Conservation (phyloP, 2,329 filamentous ascomycete genomes). For the Monilinia aucupariae region DNA sequence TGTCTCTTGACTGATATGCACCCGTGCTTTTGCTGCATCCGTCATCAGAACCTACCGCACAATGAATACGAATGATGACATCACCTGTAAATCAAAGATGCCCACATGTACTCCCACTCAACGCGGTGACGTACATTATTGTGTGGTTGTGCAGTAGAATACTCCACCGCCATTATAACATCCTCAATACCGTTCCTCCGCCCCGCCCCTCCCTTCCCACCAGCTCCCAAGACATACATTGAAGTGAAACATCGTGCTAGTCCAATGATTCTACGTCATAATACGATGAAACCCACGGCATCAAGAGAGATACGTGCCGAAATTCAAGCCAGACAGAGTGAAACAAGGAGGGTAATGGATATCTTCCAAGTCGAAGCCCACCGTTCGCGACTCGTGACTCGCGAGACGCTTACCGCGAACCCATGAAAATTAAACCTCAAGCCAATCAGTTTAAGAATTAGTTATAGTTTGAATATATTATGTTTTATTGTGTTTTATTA, state of each 20-base stretch:
- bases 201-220: conserved; percentile 1
- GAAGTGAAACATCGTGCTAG: conserved; percentile 1
- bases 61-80: neutral
- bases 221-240: neutral
- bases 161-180: conserved; percentile 13
- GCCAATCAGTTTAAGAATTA: no score
- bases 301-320: neutral
- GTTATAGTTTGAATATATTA: no score
- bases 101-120: neutral
- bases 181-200: conserved; percentile 12
- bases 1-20: neutral
- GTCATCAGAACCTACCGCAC: conserved; percentile 14
- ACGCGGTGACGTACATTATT: neutral
- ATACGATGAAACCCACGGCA: neutral
- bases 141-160: conserved; percentile 12
- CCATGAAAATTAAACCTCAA: no score
- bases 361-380: neutral
- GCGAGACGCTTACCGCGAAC: no score
- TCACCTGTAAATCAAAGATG: neutral
- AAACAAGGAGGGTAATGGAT: neutral
- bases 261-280: neutral
- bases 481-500: no score
- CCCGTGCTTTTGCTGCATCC: conserved; percentile 5
- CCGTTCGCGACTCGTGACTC: no score
- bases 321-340: neutral